Conservation (phyloP, 768 basidiomycete species). For the Leccinum longicurvipes region DNA sequence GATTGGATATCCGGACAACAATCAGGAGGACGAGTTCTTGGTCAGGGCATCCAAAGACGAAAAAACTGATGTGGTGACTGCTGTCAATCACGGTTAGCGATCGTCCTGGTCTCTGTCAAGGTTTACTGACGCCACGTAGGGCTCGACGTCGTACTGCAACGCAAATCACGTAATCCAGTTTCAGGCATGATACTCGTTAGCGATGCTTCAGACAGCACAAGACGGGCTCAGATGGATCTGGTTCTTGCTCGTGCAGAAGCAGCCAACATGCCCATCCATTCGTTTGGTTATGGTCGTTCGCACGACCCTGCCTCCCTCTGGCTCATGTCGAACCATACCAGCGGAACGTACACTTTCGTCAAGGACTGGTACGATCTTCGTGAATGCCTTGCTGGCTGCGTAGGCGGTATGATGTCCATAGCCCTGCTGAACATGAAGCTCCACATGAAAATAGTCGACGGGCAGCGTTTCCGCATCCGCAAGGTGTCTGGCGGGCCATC, state of each 20-base stretch:
- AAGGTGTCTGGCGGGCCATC: constrained; percentile 91
- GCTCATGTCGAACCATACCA: constrained; percentile 98
- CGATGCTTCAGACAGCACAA: constrained; percentile 88
- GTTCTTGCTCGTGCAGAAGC: constrained; percentile 96
- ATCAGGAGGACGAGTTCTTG: constrained; percentile 57
- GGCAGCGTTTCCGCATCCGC: constrained; percentile 85
- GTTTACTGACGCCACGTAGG: constrained; percentile 39
- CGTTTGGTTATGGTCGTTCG: constrained; percentile 93
- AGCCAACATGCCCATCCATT: constrained; percentile 94
- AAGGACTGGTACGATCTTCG: constrained; percentile 97
- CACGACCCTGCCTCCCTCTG: constrained; percentile 98
- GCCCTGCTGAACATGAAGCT: constrained; percentile 91
- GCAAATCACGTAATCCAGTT: constrained; percentile 86
- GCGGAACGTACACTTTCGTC: constrained; percentile 96
- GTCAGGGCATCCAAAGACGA: constrained; percentile 82
- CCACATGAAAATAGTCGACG: constrained; percentile 90
- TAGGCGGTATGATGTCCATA: constrained; percentile 97
- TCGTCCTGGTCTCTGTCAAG: neutral
- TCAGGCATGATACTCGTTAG: constrained; percentile 92
- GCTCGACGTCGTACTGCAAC: constrained; percentile 90
- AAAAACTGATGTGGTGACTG: constrained; percentile 95
- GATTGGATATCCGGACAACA: constrained; percentile 43
- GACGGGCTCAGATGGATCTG: constrained; percentile 96
- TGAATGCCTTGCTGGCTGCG: constrained; percentile 87
- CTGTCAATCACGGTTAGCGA: constrained; percentile 84